Base-by-base conservation (phyloP, 768 basidiomycete genomes). In the Pleurotus citrinopileatus region DNA sequence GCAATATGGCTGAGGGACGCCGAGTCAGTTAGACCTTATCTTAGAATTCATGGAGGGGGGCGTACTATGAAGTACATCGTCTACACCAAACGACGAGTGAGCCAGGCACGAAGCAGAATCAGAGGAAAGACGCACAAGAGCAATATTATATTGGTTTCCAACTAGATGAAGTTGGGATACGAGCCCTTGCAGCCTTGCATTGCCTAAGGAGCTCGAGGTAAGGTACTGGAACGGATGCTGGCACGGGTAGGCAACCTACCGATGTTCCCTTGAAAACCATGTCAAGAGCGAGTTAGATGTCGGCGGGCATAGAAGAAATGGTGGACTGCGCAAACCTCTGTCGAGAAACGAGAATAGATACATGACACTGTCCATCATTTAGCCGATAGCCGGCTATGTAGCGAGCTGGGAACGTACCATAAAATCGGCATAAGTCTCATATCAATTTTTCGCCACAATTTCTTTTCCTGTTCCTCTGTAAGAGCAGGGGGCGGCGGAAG, bases 51-150 rank as follows among this genome's bases (percentile, higher is more conserved):
- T 7, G 8, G 26, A 52, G 51, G 13, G n/a, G 12, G 1, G 67
- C 82, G 51, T 60, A 87, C 86, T 36, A 89, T 78, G 63, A 87
- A 87, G 60, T 78, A 89, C 80, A 84, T 83, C 0, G 84, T 86
- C 85, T 87, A 50, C 6, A 20, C 4, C 36, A 20, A 17, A 52
- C 6, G n/a, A 23, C 22, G 50, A 20, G 13, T 52, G n/a, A 28
- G 25, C n/a, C 12, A 26, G 29, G 29, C 10, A 32, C 29, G 3
- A 17, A 46, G 28, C 19, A 27, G 47, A 47, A 29, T 12, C 20
- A 22, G 37, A 53, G 46, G 3, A 22, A 5, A 6, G 15, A 62
- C 73, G 12, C 42, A 87, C 86, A 63, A 89, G 63, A 0, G 84
- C 84, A 36, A 86, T 80, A 56, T 87, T 87, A 57, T 85, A 90